Base-by-base conservation (phyloP, 2,329 filamentous ascomycete genomes). In the Verticillium nonalfalfae region DNA sequence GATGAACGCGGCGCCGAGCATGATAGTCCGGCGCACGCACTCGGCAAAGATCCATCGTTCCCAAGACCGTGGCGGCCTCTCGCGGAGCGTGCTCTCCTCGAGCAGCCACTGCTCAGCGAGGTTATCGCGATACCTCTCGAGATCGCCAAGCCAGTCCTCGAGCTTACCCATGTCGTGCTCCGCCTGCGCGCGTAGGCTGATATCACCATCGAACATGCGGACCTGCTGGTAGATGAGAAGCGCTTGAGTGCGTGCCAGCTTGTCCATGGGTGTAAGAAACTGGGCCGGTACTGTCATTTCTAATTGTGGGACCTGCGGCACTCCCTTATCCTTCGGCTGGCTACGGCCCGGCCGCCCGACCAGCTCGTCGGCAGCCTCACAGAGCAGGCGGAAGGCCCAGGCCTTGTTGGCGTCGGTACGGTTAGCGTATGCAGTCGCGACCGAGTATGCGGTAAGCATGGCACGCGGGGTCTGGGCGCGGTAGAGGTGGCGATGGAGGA, bases 41-140 rank as follows among this genome's bases (percentile, higher is more conserved):
- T 80, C 78, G 4, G 75, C 67, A 14, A 81, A 71, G 10, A 80
- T 61, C 78, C 78, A 81, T 14, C 68, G 70, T 76, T 80, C 77
- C 78, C 78, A 81, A 33, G 68, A 75, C 59, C 73, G 68, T 1
- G 78, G 78, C 26, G 74, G 72, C 33, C 67, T 68, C 2, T 74
- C 71, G 36, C 71, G 69, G 38, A 70, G 61, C 56, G 61, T 64
- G 4, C 62, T 58, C 21, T 64, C 59, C 2, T 70, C 65, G 55
- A 72, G 60, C 10, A 54, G 64, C 63, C 59, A 67, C 56, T 67
- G 63, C 18, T 67, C 68, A 55, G 75, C 72, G 39, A 80, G 64
- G 59, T 78, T 73, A 13, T 72, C 68, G 56, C 68, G 71, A 21
- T 76, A 33, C 31, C 65, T 65, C 11, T 66, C 65, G 13, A 81